A percentile compares a stretch with the other conserved stretches of the same genome.
phyloP scores from a whole-genome alignment of 2,329 filamentous ascomycete genomes.

The Talaromyces sp. region DNA sequence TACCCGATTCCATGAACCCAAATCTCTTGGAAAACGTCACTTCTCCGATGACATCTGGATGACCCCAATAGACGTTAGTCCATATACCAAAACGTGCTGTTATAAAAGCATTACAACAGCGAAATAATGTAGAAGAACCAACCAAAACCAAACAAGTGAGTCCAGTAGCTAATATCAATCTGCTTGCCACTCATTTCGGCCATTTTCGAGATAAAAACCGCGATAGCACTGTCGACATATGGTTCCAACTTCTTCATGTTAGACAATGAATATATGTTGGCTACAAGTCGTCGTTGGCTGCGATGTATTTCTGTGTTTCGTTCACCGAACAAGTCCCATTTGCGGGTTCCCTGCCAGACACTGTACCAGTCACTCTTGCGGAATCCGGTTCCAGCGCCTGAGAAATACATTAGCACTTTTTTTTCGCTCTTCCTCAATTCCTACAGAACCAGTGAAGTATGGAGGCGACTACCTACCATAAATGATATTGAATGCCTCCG shows the following conservation, averaged over 20 bases:
- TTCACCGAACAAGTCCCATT: constrained; percentile 37
- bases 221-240: constrained; percentile 34
- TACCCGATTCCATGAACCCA: constrained; percentile 29
- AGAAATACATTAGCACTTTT: background rate
- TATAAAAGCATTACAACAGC: background rate
- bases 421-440: background rate
- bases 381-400: constrained; percentile 34
- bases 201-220: constrained; percentile 29
- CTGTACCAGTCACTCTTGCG: constrained; percentile 38
- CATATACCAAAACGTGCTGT: background rate
- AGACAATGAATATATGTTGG: constrained; percentile 31
- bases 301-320: constrained; percentile 31
- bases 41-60: constrained; percentile 37
- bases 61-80: constrained; percentile 12
- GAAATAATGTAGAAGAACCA: background rate
- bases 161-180: constrained; percentile 7
- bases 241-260: constrained; percentile 33
- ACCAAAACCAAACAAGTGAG: constrained; percentile 8
- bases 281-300: constrained; percentile 27
- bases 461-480: background rate
- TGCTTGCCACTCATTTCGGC: constrained; percentile 14
- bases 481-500: background rate
- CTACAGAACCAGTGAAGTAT: background rate
- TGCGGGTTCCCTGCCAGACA: constrained; percentile 34
- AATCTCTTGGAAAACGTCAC: constrained; percentile 34